Conservation (phyloP, 2,329 filamentous ascomycete genomes). For the Didymella exigua region DNA sequence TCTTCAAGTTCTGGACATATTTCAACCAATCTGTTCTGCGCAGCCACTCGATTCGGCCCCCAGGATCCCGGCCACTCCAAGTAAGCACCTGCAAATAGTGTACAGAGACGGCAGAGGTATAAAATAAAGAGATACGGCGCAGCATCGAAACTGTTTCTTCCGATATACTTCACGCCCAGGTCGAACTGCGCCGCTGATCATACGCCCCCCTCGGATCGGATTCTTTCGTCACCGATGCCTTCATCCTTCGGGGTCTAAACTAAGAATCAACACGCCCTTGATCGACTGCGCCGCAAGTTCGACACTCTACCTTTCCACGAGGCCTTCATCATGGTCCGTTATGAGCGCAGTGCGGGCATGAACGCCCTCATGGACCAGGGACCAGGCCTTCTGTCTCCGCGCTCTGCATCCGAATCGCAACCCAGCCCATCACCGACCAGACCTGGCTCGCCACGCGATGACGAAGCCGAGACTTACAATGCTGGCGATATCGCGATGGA, state of each 20-base stretch:
- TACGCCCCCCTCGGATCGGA: not conserved
- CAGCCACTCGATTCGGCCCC: conserved; percentile 8
- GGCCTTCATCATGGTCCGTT: not conserved
- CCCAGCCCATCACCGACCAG: conserved; percentile 9
- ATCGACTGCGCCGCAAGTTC: not conserved
- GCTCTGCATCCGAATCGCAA: not conserved
- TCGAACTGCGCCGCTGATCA: not conserved
- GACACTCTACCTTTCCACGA: not conserved
- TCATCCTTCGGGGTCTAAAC: not conserved
- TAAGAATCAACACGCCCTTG: not conserved
- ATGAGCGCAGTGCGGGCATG: conserved; percentile 7
- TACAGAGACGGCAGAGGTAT: conserved; percentile 1
- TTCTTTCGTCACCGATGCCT: not conserved
- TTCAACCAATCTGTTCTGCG: not conserved
- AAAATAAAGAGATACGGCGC: not conserved
- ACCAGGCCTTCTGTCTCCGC: not conserved
- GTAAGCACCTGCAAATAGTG: conserved; percentile 1
- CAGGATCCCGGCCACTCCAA: conserved; percentile 2
- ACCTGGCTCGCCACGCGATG: conserved; percentile 20
- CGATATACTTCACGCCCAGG: not conserved
- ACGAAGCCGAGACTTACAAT: conserved; percentile 23
- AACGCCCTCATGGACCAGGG: conserved; percentile 5
- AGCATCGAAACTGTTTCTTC: not conserved
- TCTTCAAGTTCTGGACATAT: not conserved
- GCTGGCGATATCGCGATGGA: conserved; percentile 32